Evolutionary conservation across 164 flowering plant genomes (phyloP).

Genomic region (Kalanchoe fedtschenkoi): DNA sequence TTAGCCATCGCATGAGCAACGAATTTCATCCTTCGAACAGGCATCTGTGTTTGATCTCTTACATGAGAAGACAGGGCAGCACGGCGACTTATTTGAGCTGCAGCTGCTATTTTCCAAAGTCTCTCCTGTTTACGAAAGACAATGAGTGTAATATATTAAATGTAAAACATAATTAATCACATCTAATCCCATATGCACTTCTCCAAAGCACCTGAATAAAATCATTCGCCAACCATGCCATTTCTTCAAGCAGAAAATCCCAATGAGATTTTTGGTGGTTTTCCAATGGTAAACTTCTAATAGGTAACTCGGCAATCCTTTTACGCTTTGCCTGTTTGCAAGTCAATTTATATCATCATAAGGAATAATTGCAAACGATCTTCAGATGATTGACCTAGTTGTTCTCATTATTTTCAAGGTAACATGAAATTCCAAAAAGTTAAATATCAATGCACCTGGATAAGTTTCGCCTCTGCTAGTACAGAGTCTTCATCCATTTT

Average conservation of each 20-base stretch:
- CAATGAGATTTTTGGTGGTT: conserved; percentile 65
- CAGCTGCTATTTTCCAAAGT: conserved; percentile 80
- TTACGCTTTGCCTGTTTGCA: conserved; percentile 65
- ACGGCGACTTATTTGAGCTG: conserved; percentile 52
- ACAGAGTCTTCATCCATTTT: conserved; percentile 66
- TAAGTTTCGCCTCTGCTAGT: conserved; percentile 68
- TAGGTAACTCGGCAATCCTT: conserved; percentile 65
- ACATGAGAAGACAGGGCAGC: conserved; percentile 43
- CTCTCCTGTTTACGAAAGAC: conserved; percentile 52
- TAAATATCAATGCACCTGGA: conserved; percentile 41
- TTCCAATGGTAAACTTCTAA: conserved; percentile 26
- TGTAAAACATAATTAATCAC: not conserved
- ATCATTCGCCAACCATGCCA: conserved; percentile 99
- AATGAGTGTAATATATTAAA: conserved; percentile 1
- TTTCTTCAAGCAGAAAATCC: conserved; percentile 96
- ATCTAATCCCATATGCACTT: not conserved
- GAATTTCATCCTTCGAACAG: conserved; percentile 29
- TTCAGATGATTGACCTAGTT: not conserved
- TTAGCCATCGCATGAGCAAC: conserved; percentile 56
- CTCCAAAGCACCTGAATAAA: conserved; percentile 64
- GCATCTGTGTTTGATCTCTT: conserved; percentile 33
- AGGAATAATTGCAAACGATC: not conserved
- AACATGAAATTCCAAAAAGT: conserved; percentile 6
- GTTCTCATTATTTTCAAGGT: not conserved
- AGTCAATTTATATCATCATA: conserved; percentile 1